These are phyloP conservation scores for Pneumocystis jirovecii DNA, from an alignment of 1,139 yeast genomes.

Conservation along the genomic window DNA sequence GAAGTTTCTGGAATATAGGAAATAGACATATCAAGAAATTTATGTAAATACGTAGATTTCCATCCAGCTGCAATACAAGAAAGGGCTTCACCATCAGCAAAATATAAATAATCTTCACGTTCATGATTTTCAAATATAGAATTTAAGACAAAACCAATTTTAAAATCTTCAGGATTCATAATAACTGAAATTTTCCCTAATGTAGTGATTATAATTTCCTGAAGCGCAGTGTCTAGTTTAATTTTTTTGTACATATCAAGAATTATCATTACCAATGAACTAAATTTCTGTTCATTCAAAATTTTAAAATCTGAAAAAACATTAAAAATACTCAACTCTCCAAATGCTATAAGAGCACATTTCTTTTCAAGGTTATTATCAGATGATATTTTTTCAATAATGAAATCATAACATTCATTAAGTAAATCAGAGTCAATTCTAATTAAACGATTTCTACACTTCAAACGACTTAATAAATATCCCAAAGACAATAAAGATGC, in stretches of 20 bases:
- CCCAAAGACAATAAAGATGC: constrained; percentile 31
- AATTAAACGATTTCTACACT: constrained; percentile 25
- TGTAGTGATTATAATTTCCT: not conserved
- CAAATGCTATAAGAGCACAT: not conserved
- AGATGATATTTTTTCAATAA: not conserved
- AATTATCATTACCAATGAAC: not conserved
- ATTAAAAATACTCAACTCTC: not conserved
- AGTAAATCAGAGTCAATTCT: not conserved
- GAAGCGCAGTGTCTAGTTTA: not conserved
- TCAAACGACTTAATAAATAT: constrained; percentile 39
- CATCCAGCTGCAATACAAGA: constrained; percentile 63
- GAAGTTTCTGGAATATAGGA: not conserved
- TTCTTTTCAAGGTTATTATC: not conserved
- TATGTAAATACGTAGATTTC: constrained; percentile 34
- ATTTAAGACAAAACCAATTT: not conserved
- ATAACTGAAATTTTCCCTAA: not conserved
- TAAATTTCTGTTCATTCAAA: not conserved
- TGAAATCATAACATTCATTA: not conserved
- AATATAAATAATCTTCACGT: constrained; percentile 18
- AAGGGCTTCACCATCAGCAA: constrained; percentile 75
- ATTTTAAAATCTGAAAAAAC: not conserved
- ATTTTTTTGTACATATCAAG: not conserved
- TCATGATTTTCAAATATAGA: not conserved
- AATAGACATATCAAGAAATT: not conserved
- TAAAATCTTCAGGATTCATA: not conserved